Evolutionary conservation across 2,329 filamentous ascomycete species (phyloP).

Genomic region (Huntiella omanensis): DNA sequence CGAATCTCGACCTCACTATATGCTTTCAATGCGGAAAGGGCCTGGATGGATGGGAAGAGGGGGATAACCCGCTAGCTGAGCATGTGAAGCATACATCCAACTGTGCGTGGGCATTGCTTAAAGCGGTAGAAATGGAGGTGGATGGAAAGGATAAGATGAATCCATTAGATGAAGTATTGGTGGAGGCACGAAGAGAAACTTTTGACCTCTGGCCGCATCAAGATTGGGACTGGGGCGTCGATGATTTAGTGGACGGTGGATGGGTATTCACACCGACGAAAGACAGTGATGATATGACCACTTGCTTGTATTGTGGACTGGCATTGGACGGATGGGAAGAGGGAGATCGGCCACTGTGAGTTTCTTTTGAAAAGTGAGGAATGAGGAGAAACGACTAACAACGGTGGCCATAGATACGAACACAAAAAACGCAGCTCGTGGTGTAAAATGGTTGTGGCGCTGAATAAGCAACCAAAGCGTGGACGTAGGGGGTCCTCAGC

Average conservation of each 20-base stretch:
- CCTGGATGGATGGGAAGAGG: slow-evolving; percentile 80
- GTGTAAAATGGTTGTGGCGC: slow-evolving; percentile 66
- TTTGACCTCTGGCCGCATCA: slow-evolving; percentile 87
- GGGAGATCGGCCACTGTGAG: slow-evolving; percentile 70
- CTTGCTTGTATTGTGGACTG: slow-evolving; percentile 76
- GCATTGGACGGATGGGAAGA: slow-evolving; percentile 90
- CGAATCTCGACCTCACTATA: slow-evolving; percentile 67
- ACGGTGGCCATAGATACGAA: slow-evolving; percentile 43
- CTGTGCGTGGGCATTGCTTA: slow-evolving; percentile 74
- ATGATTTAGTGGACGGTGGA: slow-evolving; percentile 80
- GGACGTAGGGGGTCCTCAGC: slow-evolving; percentile 30
- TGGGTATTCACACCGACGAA: slow-evolving; percentile 82
- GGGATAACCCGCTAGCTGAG: slow-evolving; percentile 66
- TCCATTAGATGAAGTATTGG: slow-evolving; percentile 51
- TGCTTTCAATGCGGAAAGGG: slow-evolving; percentile 76
- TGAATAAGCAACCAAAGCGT: slow-evolving; percentile 36
- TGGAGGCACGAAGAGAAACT: slow-evolving; percentile 61
- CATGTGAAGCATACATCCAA: slow-evolving; percentile 66
- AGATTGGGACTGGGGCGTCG: slow-evolving; percentile 74
- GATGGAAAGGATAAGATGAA: slow-evolving; percentile 50
- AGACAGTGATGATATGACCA: slow-evolving; percentile 75
- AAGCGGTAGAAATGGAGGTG: slow-evolving; percentile 40
- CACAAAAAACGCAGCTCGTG: slow-evolving; percentile 61
- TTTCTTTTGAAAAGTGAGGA: slow-evolving; percentile 12
- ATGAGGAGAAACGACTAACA: slow-evolving; percentile 14